These are phyloP conservation scores for Trichosanthes truncata DNA, from an alignment of 306 rosid genomes.

Conservation along the genomic window DNA sequence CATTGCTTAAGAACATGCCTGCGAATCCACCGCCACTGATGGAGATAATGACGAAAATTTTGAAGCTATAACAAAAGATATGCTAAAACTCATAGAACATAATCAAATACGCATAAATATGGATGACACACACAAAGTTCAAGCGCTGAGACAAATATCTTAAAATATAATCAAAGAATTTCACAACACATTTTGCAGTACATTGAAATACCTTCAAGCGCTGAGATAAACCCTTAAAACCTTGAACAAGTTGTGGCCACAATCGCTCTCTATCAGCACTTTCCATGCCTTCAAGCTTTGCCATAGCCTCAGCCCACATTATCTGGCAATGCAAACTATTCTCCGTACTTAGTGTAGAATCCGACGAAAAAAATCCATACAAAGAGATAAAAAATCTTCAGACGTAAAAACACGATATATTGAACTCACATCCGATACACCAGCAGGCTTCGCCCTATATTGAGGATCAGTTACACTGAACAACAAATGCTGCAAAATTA, in stretches of 20 bases:
- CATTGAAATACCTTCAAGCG: conserved; percentile 60
- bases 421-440: conserved; percentile 86
- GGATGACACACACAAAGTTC: conserved; percentile 23
- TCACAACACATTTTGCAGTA: background rate
- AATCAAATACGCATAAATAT: background rate
- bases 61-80: background rate
- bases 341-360: conserved; percentile 31
- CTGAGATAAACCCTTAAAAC: conserved; percentile 89
- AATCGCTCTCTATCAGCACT: conserved; percentile 80
- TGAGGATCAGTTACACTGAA: conserved; percentile 83
- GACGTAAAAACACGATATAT: background rate
- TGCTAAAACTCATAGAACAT: background rate
- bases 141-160: conserved; percentile 77
- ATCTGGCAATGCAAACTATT: conserved; percentile 75
- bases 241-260: conserved; percentile 92
- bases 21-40: background rate
- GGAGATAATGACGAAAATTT: background rate
- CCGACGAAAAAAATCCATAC: background rate
- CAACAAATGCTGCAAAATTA: conserved; percentile 70
- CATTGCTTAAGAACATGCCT: background rate
- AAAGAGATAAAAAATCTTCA: background rate
- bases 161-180: conserved; percentile 29
- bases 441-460: conserved; percentile 77
- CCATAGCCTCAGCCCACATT: conserved; percentile 99
- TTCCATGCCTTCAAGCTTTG: conserved; percentile 93